Conservation (phyloP, 352 stramenopile genomes). For the Globisporangium irregulare region DNA sequence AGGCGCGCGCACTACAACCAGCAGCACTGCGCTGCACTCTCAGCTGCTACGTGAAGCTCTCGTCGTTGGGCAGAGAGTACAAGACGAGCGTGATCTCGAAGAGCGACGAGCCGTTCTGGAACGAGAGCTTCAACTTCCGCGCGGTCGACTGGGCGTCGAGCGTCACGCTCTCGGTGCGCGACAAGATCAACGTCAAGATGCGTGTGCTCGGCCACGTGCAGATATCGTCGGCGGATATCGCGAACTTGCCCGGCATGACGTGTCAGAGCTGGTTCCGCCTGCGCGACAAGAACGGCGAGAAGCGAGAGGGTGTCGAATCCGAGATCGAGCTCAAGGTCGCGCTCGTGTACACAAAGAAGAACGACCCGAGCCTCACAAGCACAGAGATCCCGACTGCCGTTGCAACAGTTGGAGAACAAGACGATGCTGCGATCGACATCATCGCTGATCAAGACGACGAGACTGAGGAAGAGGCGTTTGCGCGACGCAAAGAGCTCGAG, state of each 20-base stretch:
- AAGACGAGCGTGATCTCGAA: constrained; percentile 72
- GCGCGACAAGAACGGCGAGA: constrained; percentile 44
- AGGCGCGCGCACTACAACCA: constrained; percentile 48
- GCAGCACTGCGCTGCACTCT: constrained; percentile 51
- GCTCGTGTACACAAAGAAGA: constrained; percentile 59
- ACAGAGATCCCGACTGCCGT: constrained; percentile 14
- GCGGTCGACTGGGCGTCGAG: constrained; percentile 61
- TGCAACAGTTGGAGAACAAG: constrained; percentile 1
- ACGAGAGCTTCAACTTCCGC: constrained; percentile 76
- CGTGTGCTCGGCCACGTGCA: constrained; percentile 61
- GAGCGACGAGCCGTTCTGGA: constrained; percentile 64
- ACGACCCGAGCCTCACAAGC: constrained; percentile 38
- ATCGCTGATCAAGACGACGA: constrained; percentile 73
- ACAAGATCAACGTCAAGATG: constrained; percentile 75
- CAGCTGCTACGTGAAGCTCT: constrained; percentile 74
- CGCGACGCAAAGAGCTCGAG: constrained; percentile 39
- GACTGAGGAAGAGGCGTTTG: constrained; percentile 58
- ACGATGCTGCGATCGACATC: constrained; percentile 29
- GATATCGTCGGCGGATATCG: constrained; percentile 54
- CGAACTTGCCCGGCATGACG: constrained; percentile 50
- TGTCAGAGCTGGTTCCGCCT: constrained; percentile 61
- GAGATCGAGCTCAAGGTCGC: constrained; percentile 68
- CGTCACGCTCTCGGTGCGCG: constrained; percentile 62
- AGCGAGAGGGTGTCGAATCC: constrained; percentile 23
- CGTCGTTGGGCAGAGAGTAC: constrained; percentile 55